These are phyloP conservation scores for Aspergillus quadricinctus DNA, from an alignment of 2,329 filamentous ascomycete genomes.

Conservation along the genomic window DNA sequence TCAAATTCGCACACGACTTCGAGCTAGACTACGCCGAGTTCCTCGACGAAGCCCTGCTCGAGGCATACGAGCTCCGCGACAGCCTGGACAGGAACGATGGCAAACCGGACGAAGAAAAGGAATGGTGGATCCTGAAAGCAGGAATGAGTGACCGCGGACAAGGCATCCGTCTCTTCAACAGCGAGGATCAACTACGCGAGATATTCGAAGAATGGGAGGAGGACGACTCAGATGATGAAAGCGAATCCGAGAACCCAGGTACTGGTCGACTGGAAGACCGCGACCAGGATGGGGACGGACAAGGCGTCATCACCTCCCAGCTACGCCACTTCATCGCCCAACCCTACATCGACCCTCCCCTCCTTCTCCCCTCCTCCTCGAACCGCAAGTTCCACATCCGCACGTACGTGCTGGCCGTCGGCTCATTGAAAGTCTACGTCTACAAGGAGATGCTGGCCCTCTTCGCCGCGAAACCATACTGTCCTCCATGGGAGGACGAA, in stretches of 20 bases:
- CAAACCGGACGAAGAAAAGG: conserved; percentile 58
- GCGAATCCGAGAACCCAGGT: conserved; percentile 30
- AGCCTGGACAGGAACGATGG: conserved; percentile 67
- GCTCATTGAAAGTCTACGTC: conserved; percentile 75
- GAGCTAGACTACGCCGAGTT: conserved; percentile 98
- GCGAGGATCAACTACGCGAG: conserved; percentile 72
- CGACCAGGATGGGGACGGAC: conserved; percentile 36
- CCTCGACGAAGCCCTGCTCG: conserved; percentile 84
- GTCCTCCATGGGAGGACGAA: conserved; percentile 50
- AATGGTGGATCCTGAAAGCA: conserved; percentile 99
- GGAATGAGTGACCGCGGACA: conserved; percentile 96
- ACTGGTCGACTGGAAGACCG: not conserved
- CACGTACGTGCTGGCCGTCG: conserved; percentile 80
- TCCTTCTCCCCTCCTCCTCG: conserved; percentile 62
- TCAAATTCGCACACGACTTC: conserved; percentile 77
- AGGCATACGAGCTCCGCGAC: conserved; percentile 80
- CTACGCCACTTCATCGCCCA: conserved; percentile 95
- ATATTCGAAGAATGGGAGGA: conserved; percentile 94
- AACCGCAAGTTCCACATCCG: conserved; percentile 90
- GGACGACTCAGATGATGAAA: conserved; percentile 52
- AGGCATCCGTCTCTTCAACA: conserved; percentile 84
- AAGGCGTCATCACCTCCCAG: conserved; percentile 75
- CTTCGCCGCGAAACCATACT: conserved; percentile 74
- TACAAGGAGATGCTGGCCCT: conserved; percentile 90
- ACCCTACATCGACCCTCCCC: conserved; percentile 85